Percentiles rank a stretch among this genome's conserved stretches.
phyloP scores from a whole-genome alignment of 129 eudicot species.

The Gnaphalium uliginosum region DNA sequence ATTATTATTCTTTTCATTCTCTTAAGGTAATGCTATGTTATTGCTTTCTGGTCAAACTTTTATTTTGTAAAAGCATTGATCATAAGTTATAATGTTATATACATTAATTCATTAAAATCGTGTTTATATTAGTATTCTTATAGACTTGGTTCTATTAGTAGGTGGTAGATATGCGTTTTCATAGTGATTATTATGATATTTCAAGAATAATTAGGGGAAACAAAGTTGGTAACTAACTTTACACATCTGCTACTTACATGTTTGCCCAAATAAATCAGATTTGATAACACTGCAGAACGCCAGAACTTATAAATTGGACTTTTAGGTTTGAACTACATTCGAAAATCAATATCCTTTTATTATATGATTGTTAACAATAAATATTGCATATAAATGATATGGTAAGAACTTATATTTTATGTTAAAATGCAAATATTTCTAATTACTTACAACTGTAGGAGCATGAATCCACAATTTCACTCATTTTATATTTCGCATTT shows the following conservation, averaged over 20 bases:
- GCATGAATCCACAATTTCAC: neutral
- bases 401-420: neutral
- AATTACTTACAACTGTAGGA: neutral
- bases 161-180: neutral
- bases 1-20: neutral
- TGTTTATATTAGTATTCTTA: neutral
- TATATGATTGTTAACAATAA: neutral
- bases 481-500: no score
- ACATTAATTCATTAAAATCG: neutral
- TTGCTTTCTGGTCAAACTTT: conserved; percentile 8
- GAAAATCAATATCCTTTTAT: no score
- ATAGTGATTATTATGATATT: neutral
- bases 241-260: no score
- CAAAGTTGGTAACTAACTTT: neutral
- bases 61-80: conserved; percentile 10
- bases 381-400: neutral
- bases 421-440: neutral
- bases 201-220: neutral
- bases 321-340: no score
- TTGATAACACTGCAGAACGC: no score
- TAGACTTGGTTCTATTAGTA: neutral
- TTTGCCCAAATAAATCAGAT: no score
- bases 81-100: neutral
- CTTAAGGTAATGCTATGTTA: conserved; percentile 30
- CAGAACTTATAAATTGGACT: no score